Evolutionary conservation across 2,329 filamentous ascomycete species (phyloP), one percentile per base, ranked within the genome.

Genomic region (Zasmidium angulare): DNA sequence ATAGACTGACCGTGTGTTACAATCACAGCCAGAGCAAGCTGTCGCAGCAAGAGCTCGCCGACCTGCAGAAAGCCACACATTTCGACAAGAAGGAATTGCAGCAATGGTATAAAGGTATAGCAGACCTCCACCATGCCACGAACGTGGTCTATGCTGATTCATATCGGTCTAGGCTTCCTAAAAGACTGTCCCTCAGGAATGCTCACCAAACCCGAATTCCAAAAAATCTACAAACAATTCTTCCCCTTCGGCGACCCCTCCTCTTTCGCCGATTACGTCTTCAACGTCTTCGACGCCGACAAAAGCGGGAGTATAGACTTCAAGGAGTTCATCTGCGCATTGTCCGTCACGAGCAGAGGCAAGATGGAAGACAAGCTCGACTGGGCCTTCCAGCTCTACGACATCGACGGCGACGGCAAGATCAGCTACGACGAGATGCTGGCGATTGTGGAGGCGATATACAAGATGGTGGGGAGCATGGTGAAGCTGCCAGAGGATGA

Each of bases 391-490:
- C 93, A 99, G 81, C 84, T 99, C 68, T 99, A 99, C 78, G 95
- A 99, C 78, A 98, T 99, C 72, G 95, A 99, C 73, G 93, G 95
- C 58, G 95, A 99, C 75, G 95, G 95, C 73, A 96, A 97, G 82
- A 99, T 99, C 73, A 96, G 90, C 76, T 99, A 98, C 76, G 91
- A 98, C 56, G 95, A 99, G 82, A 99, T 99, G 95, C 82, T 99
- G 67, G 89, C 92, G 69, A 99, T 99, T 74, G 95, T 99, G 58
- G 93, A 98, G 80, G 95, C 95, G 56, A 99, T 99, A 74, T 99
- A 99, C 84, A 99, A 98, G 79, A 99, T 99, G 95, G 95, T 98
- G 64, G 95, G 95, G 66, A 96, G 93, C 54, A 99, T 99, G 95
- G 95, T 99, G 71, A 98, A 98, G 78, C 84, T 99, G 48, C 95